These are phyloP conservation scores for Penicillium daleae DNA, from an alignment of 495 filamentous ascomycete genomes.

Conservation along the genomic window DNA sequence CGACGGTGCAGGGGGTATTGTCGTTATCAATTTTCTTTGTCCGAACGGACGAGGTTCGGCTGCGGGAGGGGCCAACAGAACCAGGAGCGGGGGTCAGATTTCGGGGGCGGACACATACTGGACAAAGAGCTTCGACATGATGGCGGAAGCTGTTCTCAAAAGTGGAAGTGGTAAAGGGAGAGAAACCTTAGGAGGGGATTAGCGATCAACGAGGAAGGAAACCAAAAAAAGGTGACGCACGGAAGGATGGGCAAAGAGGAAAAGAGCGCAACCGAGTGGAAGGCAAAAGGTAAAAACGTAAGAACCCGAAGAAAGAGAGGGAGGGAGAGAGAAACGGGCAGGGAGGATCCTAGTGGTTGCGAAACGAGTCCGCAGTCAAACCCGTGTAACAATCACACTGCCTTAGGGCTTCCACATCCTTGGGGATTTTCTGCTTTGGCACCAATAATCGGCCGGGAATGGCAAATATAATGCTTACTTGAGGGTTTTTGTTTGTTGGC, in stretches of 20 bases:
- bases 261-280: neutral
- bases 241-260: neutral
- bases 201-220: neutral
- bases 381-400: slow-evolving; percentile 38
- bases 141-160: slow-evolving; percentile 10
- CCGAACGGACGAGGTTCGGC: neutral
- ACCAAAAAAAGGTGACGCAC: neutral
- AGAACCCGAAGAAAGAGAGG: neutral
- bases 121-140: slow-evolving; percentile 37
- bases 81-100: neutral
- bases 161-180: slow-evolving; percentile 5
- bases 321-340: slow-evolving; percentile 13
- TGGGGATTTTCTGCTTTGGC: slow-evolving; percentile 17
- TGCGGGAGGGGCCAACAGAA: slow-evolving; percentile 9
- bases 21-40: neutral
- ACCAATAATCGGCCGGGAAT: slow-evolving; percentile 16
- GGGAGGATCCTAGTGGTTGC: slow-evolving; percentile 32
- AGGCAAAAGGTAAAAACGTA: slow-evolving; percentile 8
- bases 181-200: neutral
- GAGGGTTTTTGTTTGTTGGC: slow-evolving; percentile 13
- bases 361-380: slow-evolving; percentile 37
- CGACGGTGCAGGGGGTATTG: neutral
- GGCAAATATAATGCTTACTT: slow-evolving; percentile 29
- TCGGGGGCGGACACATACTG: slow-evolving; percentile 25
- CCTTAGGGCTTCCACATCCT: slow-evolving; percentile 33